These are phyloP conservation scores for Dipteronia dyeriana DNA, from an alignment of 345 rosid species.

Conservation along the genomic window DNA sequence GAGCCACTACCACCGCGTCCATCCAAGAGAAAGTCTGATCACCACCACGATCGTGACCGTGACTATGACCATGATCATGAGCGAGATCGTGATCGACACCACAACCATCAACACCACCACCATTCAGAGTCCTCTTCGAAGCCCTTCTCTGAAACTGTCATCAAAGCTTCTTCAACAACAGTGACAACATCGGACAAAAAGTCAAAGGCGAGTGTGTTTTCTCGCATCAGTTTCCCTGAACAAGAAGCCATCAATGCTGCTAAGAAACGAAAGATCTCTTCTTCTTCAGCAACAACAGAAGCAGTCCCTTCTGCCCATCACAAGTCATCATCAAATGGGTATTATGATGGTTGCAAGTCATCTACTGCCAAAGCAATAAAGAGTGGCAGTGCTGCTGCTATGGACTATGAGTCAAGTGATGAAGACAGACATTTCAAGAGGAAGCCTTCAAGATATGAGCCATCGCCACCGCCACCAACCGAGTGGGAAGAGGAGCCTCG, in stretches of 20 bases:
- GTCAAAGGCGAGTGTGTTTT: conserved; percentile 78
- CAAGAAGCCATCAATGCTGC: conserved; percentile 34
- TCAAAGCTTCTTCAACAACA: conserved; percentile 35
- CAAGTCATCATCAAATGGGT: conserved; percentile 53
- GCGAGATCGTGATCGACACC: conserved; percentile 27
- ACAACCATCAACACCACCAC: conserved; percentile 36
- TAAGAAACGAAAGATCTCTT: conserved; percentile 58
- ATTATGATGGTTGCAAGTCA: conserved; percentile 41
- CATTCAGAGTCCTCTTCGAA: conserved; percentile 47
- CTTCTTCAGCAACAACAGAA: conserved; percentile 37
- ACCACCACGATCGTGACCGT: conserved; percentile 39
- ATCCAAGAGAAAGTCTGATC: conserved; percentile 64
- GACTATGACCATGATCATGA: conserved; percentile 44
- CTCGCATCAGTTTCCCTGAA: conserved; percentile 88
- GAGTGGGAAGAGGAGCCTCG: conserved; percentile 49
- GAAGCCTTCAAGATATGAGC: conserved; percentile 79
- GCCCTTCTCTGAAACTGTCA: conserved; percentile 26
- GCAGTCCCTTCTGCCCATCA: conserved; percentile 32
- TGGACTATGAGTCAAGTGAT: conserved; percentile 82
- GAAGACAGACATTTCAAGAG: conserved; percentile 95
- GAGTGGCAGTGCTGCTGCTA: conserved; percentile 31
- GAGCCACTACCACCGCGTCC: conserved; percentile 55
- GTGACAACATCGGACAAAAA: conserved; percentile 37
- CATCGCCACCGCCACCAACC: conserved; percentile 50
- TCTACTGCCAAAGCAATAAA: conserved; percentile 39